Evolutionary conservation across 2,329 filamentous ascomycete genomes (phyloP), one percentile per base, ranked within the genome.

Genomic region (Penicillium sp.): DNA sequence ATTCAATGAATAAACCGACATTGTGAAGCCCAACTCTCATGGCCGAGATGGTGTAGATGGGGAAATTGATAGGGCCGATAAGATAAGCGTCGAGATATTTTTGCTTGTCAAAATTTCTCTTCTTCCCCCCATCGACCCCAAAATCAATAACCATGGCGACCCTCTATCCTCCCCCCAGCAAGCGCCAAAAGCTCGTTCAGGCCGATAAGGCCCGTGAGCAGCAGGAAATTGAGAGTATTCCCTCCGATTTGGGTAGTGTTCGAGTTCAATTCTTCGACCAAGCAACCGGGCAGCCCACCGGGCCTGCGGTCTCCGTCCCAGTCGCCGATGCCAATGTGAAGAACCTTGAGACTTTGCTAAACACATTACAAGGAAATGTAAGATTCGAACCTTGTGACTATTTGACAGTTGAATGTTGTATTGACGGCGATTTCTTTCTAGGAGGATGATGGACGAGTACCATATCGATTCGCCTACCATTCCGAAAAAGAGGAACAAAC

Each of bases 191-290:
- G 75, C 86, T 89, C 50, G 90, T 90, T 66, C 83, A 84, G 23
- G 82, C 89, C 41, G 90, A 91, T 66, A 86, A 86, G 69, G 84
- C 89, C 8, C 83, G 86, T 63, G 79, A 86, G 47, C 91, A 96
- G 71, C 88, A 94, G 71, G 87, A 93, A 78, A 83, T 93, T 51
- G 80, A 86, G 50, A 74, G 75, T 23, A 83, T 89, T 50, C 84
- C 89, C 0, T 84, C 86, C 35, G 83, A 89, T 63, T 79, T 86
- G 49, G 92, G 91, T 64, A 91, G 87, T 59, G 86, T 95, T 71
- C 89, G 91, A 74, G 87, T 95, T 48, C 90, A 93, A 65, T 97
- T 97, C 76, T 83, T 91, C 70, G 92, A 97, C 74, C 86, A 90
- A 84, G 89, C 84, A 58, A 86, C 83, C 9, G 84, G 85, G 57